Evolutionary conservation across 169 alveolate genomes (phyloP), one percentile per base, ranked within the genome.

Genomic region (Plasmodium sp.): DNA sequence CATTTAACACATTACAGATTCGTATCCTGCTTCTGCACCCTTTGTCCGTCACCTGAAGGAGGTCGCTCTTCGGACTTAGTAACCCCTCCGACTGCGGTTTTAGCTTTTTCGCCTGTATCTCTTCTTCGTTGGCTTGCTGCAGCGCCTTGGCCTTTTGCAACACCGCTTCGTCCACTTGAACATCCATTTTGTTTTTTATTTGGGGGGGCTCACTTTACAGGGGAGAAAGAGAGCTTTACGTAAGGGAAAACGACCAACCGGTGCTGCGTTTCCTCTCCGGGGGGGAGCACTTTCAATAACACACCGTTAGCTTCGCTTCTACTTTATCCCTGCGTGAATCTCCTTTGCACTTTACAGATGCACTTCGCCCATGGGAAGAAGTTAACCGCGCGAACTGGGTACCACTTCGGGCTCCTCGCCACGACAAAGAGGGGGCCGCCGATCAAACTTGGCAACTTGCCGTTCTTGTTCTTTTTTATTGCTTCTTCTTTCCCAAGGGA

Each of bases 1-100:
- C 58, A 43, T 90, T 90, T 31, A 90, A 80, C n/a, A 79, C 83
- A 14, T 90, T 90, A 12, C 75, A 48, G 43, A 90, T 90, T 67
- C 82, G 81, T 58, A 90, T 16, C 67, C 94, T 79, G 5, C 83
- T 58, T 41, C 94, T 62, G 67, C 91, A 74, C 2, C 91, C 45
- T 41, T n/a, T 81, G 33, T 90, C 94, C 34, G 74, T 80, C 36
- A 90, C 36, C 27, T 41, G 14, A 80, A 90, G 71, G 31, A 90
- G 83, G 51, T 90, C 48, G 5, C 36, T 41, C 33, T 41, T 16
- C 9, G 94, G 94, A 1, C 36, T 79, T 31, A 56, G 34, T 62
- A 90, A 79, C 2, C 90, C 75, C 39, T 80, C 79, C 16, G 91
- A 62, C 3, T 31, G 14, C 0, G 94, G 94, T 90, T 90, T 90